A percentile compares a stretch with the other conserved stretches of the same genome.
Evolutionary conservation across 805 yeast species (phyloP).

Genomic region (Naumovozyma dairenensis): DNA sequence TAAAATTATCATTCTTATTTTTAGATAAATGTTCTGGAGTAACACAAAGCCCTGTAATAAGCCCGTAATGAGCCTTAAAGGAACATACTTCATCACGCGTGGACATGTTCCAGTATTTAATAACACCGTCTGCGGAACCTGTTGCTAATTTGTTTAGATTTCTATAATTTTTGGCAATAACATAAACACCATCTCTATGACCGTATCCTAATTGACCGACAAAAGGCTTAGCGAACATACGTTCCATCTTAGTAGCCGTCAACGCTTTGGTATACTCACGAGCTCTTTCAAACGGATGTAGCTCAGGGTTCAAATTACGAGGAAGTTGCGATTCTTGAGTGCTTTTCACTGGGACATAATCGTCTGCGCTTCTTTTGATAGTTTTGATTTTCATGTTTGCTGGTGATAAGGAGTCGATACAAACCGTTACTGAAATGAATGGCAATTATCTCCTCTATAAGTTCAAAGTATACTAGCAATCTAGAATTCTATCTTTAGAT

Average conservation of each 20-base stretch:
- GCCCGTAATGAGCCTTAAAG: constrained; percentile 82
- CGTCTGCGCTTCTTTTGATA: constrained; percentile 79
- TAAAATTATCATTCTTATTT: constrained; percentile 32
- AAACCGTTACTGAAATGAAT: too few species aligned
- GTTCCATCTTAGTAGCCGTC: constrained; percentile 88
- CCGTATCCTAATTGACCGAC: constrained; percentile 92
- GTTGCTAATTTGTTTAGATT: constrained; percentile 70
- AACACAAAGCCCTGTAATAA: constrained; percentile 76
- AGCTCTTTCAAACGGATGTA: constrained; percentile 96
- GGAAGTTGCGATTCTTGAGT: constrained; percentile 83
- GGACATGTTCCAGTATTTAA: constrained; percentile 89
- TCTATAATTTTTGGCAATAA: constrained; percentile 68
- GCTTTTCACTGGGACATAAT: constrained; percentile 84
- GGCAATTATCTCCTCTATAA: neutral
- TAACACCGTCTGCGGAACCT: constrained; percentile 91
- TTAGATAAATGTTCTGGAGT: constrained; percentile 37
- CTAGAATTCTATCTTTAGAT: too few species aligned
- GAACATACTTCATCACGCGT: constrained; percentile 65
- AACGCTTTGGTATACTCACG: constrained; percentile 91
- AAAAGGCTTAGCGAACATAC: constrained; percentile 97
- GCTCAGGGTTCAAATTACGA: constrained; percentile 82
- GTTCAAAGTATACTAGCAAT: too few species aligned
- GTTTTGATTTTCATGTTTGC: constrained; percentile 69
- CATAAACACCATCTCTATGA: constrained; percentile 88
- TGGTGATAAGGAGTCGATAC: too few species aligned